phyloP scores from a whole-genome alignment of 1,139 yeast genomes.

The Candida sojae region DNA sequence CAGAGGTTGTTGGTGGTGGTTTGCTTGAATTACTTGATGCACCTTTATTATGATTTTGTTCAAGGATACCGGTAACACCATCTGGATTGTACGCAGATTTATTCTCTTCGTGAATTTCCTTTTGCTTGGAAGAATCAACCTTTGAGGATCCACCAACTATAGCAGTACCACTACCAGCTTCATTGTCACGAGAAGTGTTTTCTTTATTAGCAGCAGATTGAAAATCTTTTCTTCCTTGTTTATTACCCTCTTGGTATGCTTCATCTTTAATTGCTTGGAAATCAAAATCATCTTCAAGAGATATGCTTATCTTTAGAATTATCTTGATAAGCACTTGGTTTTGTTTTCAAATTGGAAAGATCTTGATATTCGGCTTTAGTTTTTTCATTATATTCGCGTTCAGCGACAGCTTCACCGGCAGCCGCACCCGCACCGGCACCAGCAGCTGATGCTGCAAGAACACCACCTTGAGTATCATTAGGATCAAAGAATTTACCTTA shows the following conservation, averaged over 20 bases:
- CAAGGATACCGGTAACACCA: constrained; percentile 23
- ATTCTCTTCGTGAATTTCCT: constrained; percentile 27
- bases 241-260: constrained; percentile 17
- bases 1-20: background rate
- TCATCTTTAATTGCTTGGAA: constrained; percentile 12
- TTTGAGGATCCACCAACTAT: background rate
- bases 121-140: constrained; percentile 20
- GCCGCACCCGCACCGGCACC: constrained; percentile 1
- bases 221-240: constrained; percentile 11
- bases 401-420: constrained; percentile 15
- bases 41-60: constrained; percentile 9
- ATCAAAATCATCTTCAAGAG: constrained; percentile 13
- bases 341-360: constrained; percentile 29
- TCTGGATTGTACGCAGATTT: constrained; percentile 31
- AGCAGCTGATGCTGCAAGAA: constrained; percentile 5
- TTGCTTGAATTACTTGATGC: background rate
- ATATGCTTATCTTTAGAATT: constrained; percentile 15
- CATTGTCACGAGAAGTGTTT: constrained; percentile 7
- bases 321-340: constrained; percentile 28
- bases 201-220: constrained; percentile 6
- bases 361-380: constrained; percentile 27
- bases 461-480: constrained; percentile 26
- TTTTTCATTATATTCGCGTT: constrained; percentile 4
- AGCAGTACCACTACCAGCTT: constrained; percentile 6
- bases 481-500: constrained; percentile 37